phyloP scores from a whole-genome alignment of 1,284 basidiomycete genomes.

The Microbotryum scabiosae region DNA sequence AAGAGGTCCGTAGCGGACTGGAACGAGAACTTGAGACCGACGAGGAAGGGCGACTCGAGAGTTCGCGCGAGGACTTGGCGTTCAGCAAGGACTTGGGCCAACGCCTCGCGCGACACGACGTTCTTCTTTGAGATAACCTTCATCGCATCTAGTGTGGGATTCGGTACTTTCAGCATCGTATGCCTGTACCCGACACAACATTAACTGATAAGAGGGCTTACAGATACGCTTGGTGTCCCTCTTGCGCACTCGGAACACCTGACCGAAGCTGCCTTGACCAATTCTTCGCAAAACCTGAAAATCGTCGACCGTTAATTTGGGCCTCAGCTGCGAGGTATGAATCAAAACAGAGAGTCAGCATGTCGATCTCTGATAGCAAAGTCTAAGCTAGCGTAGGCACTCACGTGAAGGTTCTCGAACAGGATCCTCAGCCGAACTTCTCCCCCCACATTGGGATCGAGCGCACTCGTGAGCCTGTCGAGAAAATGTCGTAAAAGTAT shows the following conservation, averaged over 20 bases:
- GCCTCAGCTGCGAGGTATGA: slow-evolving; percentile 30
- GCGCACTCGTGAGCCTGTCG: slow-evolving; percentile 15
- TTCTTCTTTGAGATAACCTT: slow-evolving; percentile 42
- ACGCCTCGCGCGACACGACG: slow-evolving; percentile 38
- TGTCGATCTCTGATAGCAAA: neutral
- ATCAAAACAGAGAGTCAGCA: too few relatives aligned
- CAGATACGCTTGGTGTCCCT: slow-evolving; percentile 42
- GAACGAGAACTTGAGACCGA: slow-evolving; percentile 42
- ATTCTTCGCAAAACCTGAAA: slow-evolving; percentile 43
- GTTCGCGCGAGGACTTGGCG: slow-evolving; percentile 42
- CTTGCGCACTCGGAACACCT: slow-evolving; percentile 43
- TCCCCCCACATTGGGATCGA: slow-evolving; percentile 19
- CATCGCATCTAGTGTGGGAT: slow-evolving; percentile 37
- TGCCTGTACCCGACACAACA: too few relatives aligned
- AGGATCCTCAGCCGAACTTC: slow-evolving; percentile 20
- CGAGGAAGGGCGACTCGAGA: slow-evolving; percentile 42
- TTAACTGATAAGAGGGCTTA: neutral
- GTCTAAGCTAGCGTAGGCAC: slow-evolving; percentile 29
- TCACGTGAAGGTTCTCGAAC: slow-evolving; percentile 21
- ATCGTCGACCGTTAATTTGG: slow-evolving; percentile 38
- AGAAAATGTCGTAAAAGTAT: neutral
- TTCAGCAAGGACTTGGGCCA: slow-evolving; percentile 42
- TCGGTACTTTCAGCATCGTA: neutral
- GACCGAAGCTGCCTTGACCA: slow-evolving; percentile 43
- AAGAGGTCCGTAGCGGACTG: slow-evolving; percentile 30